A percentile compares a stretch with the other conserved stretches of the same genome.
phyloP scores from a whole-genome alignment of 352 stramenopile genomes.

The Blastocystis sp. region DNA sequence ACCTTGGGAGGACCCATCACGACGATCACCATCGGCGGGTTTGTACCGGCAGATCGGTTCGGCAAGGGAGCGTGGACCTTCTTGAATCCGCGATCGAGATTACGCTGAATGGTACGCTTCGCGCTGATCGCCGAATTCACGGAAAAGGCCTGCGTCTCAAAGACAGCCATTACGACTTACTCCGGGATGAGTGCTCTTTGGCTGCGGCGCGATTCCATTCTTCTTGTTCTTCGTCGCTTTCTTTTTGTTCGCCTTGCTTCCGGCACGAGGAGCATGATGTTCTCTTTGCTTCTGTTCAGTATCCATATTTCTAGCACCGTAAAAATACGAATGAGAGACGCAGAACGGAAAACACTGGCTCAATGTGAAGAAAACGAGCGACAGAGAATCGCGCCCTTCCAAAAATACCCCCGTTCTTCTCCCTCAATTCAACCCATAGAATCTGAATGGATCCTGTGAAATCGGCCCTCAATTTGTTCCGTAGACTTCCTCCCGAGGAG shows the following conservation, averaged over 20 bases:
- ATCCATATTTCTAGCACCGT: not conserved
- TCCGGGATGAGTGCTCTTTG: conserved; percentile 80
- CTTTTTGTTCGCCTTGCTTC: conserved; percentile 79
- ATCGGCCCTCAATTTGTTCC: conserved; percentile 64
- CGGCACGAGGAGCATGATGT: conserved; percentile 57
- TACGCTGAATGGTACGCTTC: conserved; percentile 94
- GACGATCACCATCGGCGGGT: conserved; percentile 91
- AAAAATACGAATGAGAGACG: not conserved
- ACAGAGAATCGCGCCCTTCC: not conserved
- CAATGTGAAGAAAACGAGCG: not conserved
- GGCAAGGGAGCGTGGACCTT: conserved; percentile 91
- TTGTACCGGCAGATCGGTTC: conserved; percentile 83
- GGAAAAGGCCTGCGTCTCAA: conserved; percentile 94
- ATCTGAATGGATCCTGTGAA: conserved; percentile 56
- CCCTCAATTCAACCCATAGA: not conserved
- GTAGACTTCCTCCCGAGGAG: conserved; percentile 60
- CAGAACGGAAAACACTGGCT: not conserved
- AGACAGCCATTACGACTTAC: conserved; percentile 75
- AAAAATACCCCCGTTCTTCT: not conserved
- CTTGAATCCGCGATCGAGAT: conserved; percentile 92
- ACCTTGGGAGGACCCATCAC: conserved; percentile 94
- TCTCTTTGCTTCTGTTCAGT: conserved; percentile 54
- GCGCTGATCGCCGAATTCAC: conserved; percentile 93
- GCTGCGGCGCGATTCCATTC: conserved; percentile 83
- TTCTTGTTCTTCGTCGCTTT: conserved; percentile 91